Base-by-base conservation (phyloP, 495 filamentous ascomycete genomes). In the Bryoglossum gracile region DNA sequence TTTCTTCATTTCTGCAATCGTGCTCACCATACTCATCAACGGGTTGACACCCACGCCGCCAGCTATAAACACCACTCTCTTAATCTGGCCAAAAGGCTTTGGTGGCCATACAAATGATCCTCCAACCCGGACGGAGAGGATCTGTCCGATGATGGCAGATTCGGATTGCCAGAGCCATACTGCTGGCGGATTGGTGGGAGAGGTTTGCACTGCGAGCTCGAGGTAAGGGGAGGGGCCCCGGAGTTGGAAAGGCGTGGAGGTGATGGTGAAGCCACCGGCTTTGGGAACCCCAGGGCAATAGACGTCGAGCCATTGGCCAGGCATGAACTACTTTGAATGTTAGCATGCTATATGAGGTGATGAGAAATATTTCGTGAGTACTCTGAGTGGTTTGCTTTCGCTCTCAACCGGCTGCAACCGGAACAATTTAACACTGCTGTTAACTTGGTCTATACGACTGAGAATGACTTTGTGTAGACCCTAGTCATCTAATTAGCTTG, bases 261-360 rank as follows among this genome's bases (percentile, higher is more conserved):
- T 87, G 44, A 94, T 86, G 41, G 86, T 92, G 69, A 91, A 95
- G 4, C 87, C 88, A 6, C 87, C 88, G 2, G 87, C 81, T 62
- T 81, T 76, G 38, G 74, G 50, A 37, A 84, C 67, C 22, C 65
- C 65, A 0, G 87, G 85, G 39, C 85, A 72, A 57, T 86, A 78
- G 4, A 90, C 80, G 60, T 96, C 90, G 44, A 96, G 73, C 89
- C 89, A 96, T 73, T 95, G 90, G 26, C 90, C 90, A 1, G 90
- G 83, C 22, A 82, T 68, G 64, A 91, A 92, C 77, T 81, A 50
- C 44, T 57, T 46, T 48, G 50, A 36, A 30, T 14, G 35, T 18
- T 24, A 23, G 3, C 22, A 1, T 21, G 28, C 8, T 36, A 0
- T 16, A 13, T 44, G 37, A 11, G 28, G 16, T 8, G 18, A 18